phyloP scores from a whole-genome alignment of 2,329 filamentous ascomycete genomes.

The Fusarium marasasianum region DNA sequence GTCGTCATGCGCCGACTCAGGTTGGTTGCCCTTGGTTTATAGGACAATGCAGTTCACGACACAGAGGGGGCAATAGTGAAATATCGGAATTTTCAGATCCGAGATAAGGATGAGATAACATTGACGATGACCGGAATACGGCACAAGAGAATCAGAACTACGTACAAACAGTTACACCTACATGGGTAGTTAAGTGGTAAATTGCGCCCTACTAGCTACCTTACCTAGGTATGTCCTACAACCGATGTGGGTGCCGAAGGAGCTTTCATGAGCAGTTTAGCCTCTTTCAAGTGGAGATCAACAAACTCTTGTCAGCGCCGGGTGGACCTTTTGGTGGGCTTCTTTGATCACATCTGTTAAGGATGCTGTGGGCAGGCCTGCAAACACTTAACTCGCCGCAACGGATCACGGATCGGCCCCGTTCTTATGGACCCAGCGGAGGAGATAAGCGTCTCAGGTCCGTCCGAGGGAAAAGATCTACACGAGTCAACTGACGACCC shows the following conservation, averaged over 20 bases:
- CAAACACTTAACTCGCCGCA: constrained; percentile 4
- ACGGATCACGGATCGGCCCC: not conserved
- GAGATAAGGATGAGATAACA: not conserved
- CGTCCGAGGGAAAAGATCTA: constrained; percentile 1
- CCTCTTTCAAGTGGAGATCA: constrained; percentile 30
- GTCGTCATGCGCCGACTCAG: constrained; percentile 11
- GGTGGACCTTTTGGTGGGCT: constrained; percentile 17
- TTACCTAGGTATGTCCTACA: not conserved
- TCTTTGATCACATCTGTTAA: not conserved
- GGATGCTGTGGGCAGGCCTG: constrained; percentile 5
- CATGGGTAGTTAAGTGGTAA: constrained; percentile 21
- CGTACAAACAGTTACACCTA: not conserved
- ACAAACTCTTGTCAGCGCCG: constrained; percentile 12
- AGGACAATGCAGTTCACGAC: not conserved
- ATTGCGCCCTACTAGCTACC: not conserved
- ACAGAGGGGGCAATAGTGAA: not conserved
- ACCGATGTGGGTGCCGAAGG: not conserved
- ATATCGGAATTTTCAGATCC: not conserved
- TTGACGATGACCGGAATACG: constrained; percentile 2
- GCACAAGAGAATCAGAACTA: constrained; percentile 11
- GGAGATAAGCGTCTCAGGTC: constrained; percentile 20
- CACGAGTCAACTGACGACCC: constrained; percentile 5
- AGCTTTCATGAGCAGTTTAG: not conserved
- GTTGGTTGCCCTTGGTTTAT: not conserved
- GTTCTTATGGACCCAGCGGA: not conserved